Base-by-base conservation (phyloP, 495 filamentous ascomycete genomes). In the Penicillium angulare region DNA sequence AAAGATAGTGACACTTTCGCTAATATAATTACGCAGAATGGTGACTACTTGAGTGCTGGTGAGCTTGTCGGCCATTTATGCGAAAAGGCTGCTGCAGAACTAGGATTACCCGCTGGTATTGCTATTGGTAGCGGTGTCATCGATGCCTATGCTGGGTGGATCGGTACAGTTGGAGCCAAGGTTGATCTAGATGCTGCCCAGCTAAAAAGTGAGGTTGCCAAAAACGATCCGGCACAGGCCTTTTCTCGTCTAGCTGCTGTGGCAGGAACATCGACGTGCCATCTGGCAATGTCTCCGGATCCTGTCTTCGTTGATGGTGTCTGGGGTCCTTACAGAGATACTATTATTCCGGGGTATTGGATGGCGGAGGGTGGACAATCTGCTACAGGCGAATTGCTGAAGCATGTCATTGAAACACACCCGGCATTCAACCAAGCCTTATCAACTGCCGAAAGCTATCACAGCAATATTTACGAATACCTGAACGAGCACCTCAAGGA, bases 121-220 rank as follows among this genome's bases (percentile, higher is more conserved):
- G 90, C 93, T 13, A 85, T 98, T 50, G 93, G 93, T 16, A 93
- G 88, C 57, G 91, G 92, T 64, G 93, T 98, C 31, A 98, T 98
- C 55, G 93, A 98, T 71, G 92, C 93, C 5, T 98, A 98, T 66
- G 93, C 93, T 15, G 93, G 93, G 20, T 98, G 93, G 93, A 89
- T 98, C 50, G 93, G 93, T 31, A 97, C 92, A 3, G 93, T 98
- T n/a, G 92, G 93, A 43, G 90, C 93, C 12, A 96, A 96, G 66
- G 89, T 96, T 51, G 72, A 86, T 34, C 75, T 95, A 8, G 73
- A 70, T 33, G 67, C 74, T 22, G 77, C 81, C n/a, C 74, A 84
- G 17, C 68, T 91, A 7, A 82, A 80, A 59, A 66, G 75, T 9
- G 76, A 76, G 32, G 73, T 73, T 3, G 71, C 86, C 2, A 80